phyloP scores from a whole-genome alignment of 352 stramenopile species.

The Plasmopara muralis region DNA sequence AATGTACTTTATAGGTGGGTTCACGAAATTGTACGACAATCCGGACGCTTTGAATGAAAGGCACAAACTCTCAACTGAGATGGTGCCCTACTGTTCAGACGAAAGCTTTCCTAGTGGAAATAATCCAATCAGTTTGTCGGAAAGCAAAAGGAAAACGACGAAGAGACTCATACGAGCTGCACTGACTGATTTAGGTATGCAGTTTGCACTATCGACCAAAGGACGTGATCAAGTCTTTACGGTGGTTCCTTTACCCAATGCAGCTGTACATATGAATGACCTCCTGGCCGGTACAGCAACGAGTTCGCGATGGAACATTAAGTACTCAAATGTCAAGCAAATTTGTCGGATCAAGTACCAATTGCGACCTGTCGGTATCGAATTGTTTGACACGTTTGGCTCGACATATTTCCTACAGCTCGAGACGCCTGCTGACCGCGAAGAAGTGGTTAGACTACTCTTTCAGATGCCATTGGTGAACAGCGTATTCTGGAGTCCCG shows the following conservation, averaged over 20 bases:
- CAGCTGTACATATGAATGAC: neutral
- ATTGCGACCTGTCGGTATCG: conserved; percentile 62
- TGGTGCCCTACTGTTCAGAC: neutral
- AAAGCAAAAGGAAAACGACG: conserved; percentile 33
- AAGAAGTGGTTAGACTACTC: conserved; percentile 62
- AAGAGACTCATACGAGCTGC: conserved; percentile 49
- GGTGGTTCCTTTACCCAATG: conserved; percentile 27
- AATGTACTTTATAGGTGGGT: conserved; percentile 68
- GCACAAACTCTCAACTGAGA: neutral
- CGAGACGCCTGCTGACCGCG: conserved; percentile 40
- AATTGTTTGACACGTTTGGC: conserved; percentile 66
- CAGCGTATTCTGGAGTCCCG: conserved; percentile 72
- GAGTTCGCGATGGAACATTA: conserved; percentile 50
- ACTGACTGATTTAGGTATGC: conserved; percentile 41
- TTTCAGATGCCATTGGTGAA: conserved; percentile 80
- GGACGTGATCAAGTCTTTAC: conserved; percentile 36
- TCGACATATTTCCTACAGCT: conserved; percentile 71
- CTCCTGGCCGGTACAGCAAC: neutral
- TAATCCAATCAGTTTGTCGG: conserved; percentile 1
- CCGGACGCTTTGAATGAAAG: conserved; percentile 2
- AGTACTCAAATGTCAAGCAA: conserved; percentile 59
- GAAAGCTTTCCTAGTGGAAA: conserved; percentile 11
- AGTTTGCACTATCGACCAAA: conserved; percentile 37
- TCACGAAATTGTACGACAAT: conserved; percentile 40
- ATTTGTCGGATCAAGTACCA: conserved; percentile 80